Evolutionary conservation across 2,329 filamentous ascomycete genomes (phyloP).

Genomic region (Lasiodiplodia gonubiensis): DNA sequence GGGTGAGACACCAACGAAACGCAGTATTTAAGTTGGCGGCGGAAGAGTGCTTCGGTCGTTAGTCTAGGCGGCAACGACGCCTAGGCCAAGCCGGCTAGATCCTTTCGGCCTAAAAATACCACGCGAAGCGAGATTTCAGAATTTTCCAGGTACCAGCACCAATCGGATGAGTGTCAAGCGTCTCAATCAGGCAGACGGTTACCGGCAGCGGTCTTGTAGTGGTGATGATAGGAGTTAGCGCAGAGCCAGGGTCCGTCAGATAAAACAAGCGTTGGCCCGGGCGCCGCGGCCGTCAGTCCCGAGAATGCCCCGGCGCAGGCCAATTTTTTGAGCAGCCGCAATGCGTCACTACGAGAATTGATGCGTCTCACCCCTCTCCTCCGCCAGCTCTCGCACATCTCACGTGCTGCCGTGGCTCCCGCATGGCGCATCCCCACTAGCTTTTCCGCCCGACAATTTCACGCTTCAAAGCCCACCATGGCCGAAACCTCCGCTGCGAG

Average conservation of each 20-base stretch:
- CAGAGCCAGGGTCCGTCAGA: neutral
- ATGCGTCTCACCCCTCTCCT: neutral
- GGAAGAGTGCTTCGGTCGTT: neutral
- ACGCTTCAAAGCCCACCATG: slow-evolving; percentile 12
- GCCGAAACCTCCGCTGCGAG: neutral
- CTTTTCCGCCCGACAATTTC: neutral
- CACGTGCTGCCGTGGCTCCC: neutral
- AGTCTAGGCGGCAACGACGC: slow-evolving; percentile 26
- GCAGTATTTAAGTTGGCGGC: neutral
- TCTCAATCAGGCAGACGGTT: neutral
- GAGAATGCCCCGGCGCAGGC: slow-evolving; percentile 12
- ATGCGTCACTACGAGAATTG: slow-evolving; percentile 11
- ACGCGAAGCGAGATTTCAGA: neutral
- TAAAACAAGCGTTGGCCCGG: slow-evolving; percentile 2
- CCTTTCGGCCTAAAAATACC: slow-evolving; percentile 21
- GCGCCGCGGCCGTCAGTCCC: neutral
- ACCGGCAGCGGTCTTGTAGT: neutral
- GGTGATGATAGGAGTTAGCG: neutral
- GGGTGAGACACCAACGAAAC: slow-evolving; percentile 6
- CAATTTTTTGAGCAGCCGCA: neutral
- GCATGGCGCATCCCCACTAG: neutral
- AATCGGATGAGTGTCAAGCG: neutral
- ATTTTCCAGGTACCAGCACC: neutral
- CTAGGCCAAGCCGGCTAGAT: slow-evolving; percentile 33
- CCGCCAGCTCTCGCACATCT: slow-evolving; percentile 1